Evolutionary conservation across 768 basidiomycete species (phyloP), one percentile per base, ranked within the genome.

Genomic region (Russula dissimulans): DNA sequence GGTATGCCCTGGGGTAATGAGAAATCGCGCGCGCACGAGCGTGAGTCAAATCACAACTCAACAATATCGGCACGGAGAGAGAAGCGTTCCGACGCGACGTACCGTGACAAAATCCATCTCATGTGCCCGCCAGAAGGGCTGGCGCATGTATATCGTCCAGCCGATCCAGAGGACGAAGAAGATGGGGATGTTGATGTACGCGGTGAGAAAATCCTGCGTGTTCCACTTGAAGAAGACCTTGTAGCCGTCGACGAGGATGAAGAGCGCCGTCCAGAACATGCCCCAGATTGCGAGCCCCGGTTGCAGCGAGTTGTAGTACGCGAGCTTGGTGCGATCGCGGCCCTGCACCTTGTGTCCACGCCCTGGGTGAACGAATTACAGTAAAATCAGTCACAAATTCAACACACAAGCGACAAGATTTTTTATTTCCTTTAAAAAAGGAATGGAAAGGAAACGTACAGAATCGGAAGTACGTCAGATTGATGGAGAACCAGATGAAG

Each of bases 101-200:
- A 83, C 84, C 39, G 86, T 85, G 60, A 82, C 79, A 61, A 88
- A 85, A 69, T 89, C 87, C 80, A 87, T 85, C 65, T 89, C 81
- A 26, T 75, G 58, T 3, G 81, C 75, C 59, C 76, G 79, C 84
- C 84, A 85, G 45, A 74, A 54, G 41, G 72, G 72, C 6, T 71
- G 71, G 55, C 71, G 69, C 71, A 74, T 75, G 67, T 64, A 67
- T 17, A 79, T 0, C 68, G 80, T 77, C 72, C 75, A 83, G 32
- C 72, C 73, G 31, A 76, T 15, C 70, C 73, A 81, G 32, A 80
- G 73, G 18, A 64, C 57, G 64, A 80, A 63, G 73, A 81, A 81
- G 50, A 82, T 62, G 9, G 79, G 78, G 58, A 66, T 57, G 46
- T 66, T 66, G 49, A 66, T 64, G 78, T 73, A 83, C 59, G 76